phyloP scores from a whole-genome alignment of 2,329 filamentous ascomycete genomes.

The Reticulascus tulasneorum region DNA sequence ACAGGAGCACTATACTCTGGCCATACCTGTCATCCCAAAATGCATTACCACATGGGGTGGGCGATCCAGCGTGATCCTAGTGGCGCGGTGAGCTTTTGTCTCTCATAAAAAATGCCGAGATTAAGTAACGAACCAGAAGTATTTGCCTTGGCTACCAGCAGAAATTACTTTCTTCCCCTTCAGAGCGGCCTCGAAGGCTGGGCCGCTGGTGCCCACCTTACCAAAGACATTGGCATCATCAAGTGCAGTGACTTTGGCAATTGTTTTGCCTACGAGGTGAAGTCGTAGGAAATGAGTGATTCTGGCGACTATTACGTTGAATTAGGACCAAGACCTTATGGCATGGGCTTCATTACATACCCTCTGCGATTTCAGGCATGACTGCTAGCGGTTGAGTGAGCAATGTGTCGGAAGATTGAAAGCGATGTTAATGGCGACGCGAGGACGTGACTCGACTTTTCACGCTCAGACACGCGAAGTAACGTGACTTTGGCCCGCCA shows the following conservation, averaged over 20 bases:
- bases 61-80: conserved; percentile 55
- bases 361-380: conserved; percentile 64
- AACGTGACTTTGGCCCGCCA: conserved; percentile 21
- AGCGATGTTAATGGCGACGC: neutral
- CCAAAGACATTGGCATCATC: conserved; percentile 86
- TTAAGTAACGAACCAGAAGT: conserved; percentile 66
- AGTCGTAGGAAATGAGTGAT: conserved; percentile 81
- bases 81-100: neutral
- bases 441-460: conserved; percentile 1
- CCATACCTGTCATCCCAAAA: conserved; percentile 67
- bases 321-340: neutral
- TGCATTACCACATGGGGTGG: conserved; percentile 88
- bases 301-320: conserved; percentile 60
- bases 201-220: conserved; percentile 77
- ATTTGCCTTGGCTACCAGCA: conserved; percentile 89
- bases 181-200: conserved; percentile 70
- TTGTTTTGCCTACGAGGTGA: conserved; percentile 78
- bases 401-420: neutral
- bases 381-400: conserved; percentile 13
- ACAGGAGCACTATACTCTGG: too few relatives aligned
- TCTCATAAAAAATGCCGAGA: neutral
- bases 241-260: conserved; percentile 64
- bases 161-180: conserved; percentile 66
- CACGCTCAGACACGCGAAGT: conserved; percentile 14
- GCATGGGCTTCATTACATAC: conserved; percentile 25